Evolutionary conservation across 148 eudicot species (phyloP), one percentile per base, ranked within the genome.

Genomic region (Pouteria glomerata): DNA sequence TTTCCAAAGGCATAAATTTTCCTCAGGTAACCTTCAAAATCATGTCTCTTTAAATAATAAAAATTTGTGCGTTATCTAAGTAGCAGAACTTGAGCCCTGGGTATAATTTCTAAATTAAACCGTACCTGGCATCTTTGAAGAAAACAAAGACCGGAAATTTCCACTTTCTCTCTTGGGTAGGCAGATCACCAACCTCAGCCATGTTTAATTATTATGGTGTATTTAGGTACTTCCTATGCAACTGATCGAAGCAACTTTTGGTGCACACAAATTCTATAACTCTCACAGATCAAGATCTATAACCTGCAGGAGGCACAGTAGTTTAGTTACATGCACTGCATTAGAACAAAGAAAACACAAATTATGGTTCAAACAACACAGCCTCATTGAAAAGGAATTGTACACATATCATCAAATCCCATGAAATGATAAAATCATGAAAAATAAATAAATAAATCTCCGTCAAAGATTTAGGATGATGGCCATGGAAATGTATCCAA

Each of bases 81-180:
- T 26, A 69, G 50, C 35, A 41, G 63, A 37, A 70, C 62, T 70
- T 15, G 15, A 13, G 53, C 57, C 11, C 37, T 27, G 19, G 18
- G 24, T 19, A 15, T n/a, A 33, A 24, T 60, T 59, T 45, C 2
- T 24, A 50, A 51, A 68, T 21, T 1, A 12, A 29, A 48, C 13
- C 10, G 0, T 80, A 93, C 98, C 97, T 85, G 57, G 69, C 71
- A 78, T 89, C 90, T 75, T 77, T 84, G 83, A 94, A 86, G 88
- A 94, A 88, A 30, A 94, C 90, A 50, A 76, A 77, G 57, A 86
- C 27, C 0, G 96, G 93, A 55, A 83, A 75, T 57, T 75, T 85
- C 79, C 78, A 59, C 56, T 83, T 85, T 73, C 63, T 75, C 29
- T 44, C 44, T 1, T 80, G 45, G 14, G 63, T 57, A 29, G 30